Conservation (phyloP, 441 rosid species). For the Gossypium trilobum region DNA sequence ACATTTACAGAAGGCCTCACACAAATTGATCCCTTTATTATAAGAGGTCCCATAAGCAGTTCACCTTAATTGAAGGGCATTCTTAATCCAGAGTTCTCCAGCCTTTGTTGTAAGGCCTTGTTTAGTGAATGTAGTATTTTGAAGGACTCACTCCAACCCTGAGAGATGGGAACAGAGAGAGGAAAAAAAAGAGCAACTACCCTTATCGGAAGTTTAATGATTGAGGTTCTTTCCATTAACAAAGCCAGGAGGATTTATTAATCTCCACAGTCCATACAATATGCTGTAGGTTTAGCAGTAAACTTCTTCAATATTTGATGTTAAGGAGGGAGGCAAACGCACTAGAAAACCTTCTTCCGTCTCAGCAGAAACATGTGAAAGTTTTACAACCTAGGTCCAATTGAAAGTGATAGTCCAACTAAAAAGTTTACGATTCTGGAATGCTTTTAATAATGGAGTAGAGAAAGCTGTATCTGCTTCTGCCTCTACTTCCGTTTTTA, state of each 20-base stretch:
- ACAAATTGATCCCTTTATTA: neutral
- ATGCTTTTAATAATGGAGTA: neutral
- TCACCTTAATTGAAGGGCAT: neutral
- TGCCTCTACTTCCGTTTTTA: neutral
- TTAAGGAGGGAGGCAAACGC: neutral
- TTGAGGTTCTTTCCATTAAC: neutral
- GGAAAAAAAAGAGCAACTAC: too few species aligned
- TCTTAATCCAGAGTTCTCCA: neutral
- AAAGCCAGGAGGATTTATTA: neutral
- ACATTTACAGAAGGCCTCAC: neutral
- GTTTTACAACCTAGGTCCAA: neutral
- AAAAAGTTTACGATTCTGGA: neutral
- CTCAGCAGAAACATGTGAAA: neutral
- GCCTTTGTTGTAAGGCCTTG: neutral
- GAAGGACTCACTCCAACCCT: neutral
- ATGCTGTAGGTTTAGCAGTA: neutral
- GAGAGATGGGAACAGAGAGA: neutral
- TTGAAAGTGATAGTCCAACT: neutral
- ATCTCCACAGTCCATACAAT: neutral
- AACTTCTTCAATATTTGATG: neutral
- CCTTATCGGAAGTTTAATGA: neutral
- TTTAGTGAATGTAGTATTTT: neutral
- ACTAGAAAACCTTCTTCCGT: neutral
- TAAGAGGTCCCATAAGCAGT: constrained; percentile 1
- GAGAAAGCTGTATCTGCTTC: neutral